Percentiles rank a stretch among this genome's conserved stretches.
phyloP scores from a whole-genome alignment of 163 green algal genomes.

The Scenedesmus sp. region DNA sequence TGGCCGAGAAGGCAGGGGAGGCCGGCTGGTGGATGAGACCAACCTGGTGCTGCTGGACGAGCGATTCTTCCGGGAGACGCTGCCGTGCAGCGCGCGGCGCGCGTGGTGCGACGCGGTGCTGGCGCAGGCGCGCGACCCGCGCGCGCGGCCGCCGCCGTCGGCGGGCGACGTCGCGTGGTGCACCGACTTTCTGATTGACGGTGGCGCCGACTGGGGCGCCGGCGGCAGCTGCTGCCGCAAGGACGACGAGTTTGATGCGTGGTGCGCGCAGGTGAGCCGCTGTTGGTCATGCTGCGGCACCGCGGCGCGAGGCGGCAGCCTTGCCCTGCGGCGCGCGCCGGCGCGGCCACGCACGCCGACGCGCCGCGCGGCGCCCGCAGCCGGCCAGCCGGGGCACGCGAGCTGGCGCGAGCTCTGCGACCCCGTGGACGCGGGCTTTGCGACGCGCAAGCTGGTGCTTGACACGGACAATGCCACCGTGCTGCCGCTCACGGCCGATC shows the following conservation, averaged over 20 bases:
- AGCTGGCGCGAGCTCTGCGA: slow-evolving; percentile 19
- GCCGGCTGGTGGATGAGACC: slow-evolving; percentile 45
- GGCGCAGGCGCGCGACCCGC: no score
- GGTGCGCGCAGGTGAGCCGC: slow-evolving; percentile 50
- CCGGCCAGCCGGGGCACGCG: neutral
- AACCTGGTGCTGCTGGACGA: slow-evolving; percentile 64
- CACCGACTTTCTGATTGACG: slow-evolving; percentile 55
- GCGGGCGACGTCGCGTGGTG: slow-evolving; percentile 50
- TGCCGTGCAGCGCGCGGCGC: slow-evolving; percentile 50
- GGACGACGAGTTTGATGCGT: slow-evolving; percentile 56
- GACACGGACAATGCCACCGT: slow-evolving; percentile 49
- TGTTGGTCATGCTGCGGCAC: neutral
- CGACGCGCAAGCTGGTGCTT: slow-evolving; percentile 21
- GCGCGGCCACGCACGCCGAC: no score
- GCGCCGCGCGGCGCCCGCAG: slow-evolving; percentile 4
- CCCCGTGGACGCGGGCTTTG: slow-evolving; percentile 22
- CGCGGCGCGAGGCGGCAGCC: neutral
- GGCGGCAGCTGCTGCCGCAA: slow-evolving; percentile 64
- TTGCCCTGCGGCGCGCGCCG: neutral
- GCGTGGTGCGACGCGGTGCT: slow-evolving; percentile 38
- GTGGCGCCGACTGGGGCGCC: neutral
- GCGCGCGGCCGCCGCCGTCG: neutral
- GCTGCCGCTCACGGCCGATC: neutral
- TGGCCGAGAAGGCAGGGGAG: neutral
- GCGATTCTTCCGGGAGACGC: slow-evolving; percentile 56